phyloP scores from a whole-genome alignment of 306 rosid genomes.

The Glycine tomentella region DNA sequence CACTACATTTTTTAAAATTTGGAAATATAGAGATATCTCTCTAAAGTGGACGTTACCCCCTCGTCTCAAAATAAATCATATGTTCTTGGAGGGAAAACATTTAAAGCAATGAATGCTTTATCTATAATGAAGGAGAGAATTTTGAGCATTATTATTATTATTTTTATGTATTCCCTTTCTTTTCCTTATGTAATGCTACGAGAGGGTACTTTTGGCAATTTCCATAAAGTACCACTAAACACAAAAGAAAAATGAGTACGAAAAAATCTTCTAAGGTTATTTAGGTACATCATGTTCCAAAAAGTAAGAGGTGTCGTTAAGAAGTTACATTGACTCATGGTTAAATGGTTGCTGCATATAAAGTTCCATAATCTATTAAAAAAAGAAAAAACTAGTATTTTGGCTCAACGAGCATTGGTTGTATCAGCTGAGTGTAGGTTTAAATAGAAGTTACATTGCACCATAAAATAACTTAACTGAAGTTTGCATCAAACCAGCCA shows the following conservation, averaged over 20 bases:
- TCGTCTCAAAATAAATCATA: too few relatives aligned
- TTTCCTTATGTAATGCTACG: background rate
- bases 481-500: too few relatives aligned
- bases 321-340: background rate
- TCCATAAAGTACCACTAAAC: background rate
- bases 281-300: background rate
- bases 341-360: background rate
- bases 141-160: too few relatives aligned
- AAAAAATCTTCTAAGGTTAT: background rate
- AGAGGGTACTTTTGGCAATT: background rate
- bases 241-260: background rate
- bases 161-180: too few relatives aligned
- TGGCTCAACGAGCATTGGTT: background rate
- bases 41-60: too few relatives aligned
- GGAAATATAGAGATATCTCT: too few relatives aligned
- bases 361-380: background rate
- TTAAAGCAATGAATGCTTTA: background rate
- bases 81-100: background rate
- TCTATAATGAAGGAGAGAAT: background rate
- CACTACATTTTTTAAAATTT: too few relatives aligned
- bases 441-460: background rate
- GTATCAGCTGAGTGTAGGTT: background rate
- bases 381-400: too few relatives aligned
- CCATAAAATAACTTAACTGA: too few relatives aligned
- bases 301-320: background rate